Percentiles rank a stretch among this genome's conserved stretches.
phyloP scores from a whole-genome alignment of 2,329 filamentous ascomycete genomes.

The Penicillium concentricum region DNA sequence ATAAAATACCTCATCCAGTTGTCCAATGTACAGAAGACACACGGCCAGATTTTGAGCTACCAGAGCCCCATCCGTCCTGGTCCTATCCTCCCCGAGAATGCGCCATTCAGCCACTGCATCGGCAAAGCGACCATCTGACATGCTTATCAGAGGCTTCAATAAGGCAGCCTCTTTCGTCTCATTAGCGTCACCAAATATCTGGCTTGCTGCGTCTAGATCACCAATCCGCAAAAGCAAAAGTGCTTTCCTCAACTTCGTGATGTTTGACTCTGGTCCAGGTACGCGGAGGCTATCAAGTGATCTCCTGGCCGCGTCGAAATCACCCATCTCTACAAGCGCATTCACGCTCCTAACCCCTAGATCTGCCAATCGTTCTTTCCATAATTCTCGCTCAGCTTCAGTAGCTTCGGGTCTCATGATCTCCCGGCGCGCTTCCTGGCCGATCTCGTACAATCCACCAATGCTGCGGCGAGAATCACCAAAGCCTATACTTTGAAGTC shows the following conservation, averaged over 20 bases:
- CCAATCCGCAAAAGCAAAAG: constrained; percentile 78
- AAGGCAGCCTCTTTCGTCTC: constrained; percentile 42
- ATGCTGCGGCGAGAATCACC: constrained; percentile 80
- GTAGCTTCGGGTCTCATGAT: constrained; percentile 53
- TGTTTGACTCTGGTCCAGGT: constrained; percentile 29
- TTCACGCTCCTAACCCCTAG: constrained; percentile 66
- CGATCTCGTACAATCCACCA: constrained; percentile 87
- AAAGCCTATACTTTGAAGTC: constrained; percentile 82
- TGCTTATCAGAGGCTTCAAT: constrained; percentile 64
- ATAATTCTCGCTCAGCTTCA: constrained; percentile 60
- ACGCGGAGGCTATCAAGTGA: constrained; percentile 64
- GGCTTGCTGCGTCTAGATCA: constrained; percentile 66
- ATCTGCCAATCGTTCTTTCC: constrained; percentile 71
- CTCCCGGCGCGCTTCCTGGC: constrained; percentile 68
- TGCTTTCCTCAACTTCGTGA: constrained; percentile 46
- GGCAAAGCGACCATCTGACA: constrained; percentile 74
- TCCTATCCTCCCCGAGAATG: constrained; percentile 48
- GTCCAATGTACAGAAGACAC: constrained; percentile 76
- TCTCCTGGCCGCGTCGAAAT: constrained; percentile 73
- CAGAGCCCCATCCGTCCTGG: constrained; percentile 61
- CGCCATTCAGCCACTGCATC: constrained; percentile 64
- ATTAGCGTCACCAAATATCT: constrained; percentile 46
- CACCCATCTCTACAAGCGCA: constrained; percentile 66
- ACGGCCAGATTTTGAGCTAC: constrained; percentile 80
- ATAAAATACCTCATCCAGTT: constrained; percentile 64